Percentiles rank a stretch among this genome's conserved stretches.
These are phyloP conservation scores for Pyrenophora graminea DNA, from an alignment of 2,329 filamentous ascomycete species.

Conservation along the genomic window DNA sequence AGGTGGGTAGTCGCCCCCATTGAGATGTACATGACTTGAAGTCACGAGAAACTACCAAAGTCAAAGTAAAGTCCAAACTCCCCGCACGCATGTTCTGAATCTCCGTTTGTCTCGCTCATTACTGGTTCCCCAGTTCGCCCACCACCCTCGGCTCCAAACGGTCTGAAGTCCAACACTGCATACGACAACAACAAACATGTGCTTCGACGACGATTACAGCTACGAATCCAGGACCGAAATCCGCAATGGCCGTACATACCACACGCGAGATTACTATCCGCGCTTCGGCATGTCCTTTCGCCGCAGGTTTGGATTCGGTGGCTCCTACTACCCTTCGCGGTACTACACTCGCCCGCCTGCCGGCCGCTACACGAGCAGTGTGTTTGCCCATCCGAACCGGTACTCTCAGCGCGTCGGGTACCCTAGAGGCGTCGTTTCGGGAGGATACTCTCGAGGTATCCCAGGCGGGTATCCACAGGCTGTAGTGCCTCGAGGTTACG, in stretches of 20 bases:
- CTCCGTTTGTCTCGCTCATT: conserved; percentile 1
- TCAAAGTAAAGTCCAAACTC: not conserved
- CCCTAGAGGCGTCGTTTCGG: conserved; percentile 6
- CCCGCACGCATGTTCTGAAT: not conserved
- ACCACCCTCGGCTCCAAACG: not conserved
- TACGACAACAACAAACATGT: conserved; percentile 24
- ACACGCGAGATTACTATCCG: conserved; percentile 13
- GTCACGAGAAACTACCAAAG: too few species aligned
- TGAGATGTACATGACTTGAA: not conserved
- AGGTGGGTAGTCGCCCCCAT: too few species aligned
- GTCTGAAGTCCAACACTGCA: not conserved
- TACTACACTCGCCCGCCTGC: conserved; percentile 30
- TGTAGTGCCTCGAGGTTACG: conserved; percentile 1
- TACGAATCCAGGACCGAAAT: conserved; percentile 23
- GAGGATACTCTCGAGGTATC: conserved; percentile 7
- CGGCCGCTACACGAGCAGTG: conserved; percentile 11
- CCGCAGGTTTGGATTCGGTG: conserved; percentile 25
- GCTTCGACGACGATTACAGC: conserved; percentile 25
- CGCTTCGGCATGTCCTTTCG: conserved; percentile 23
- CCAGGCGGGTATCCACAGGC: conserved; percentile 5
- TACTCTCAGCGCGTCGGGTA: conserved; percentile 12
- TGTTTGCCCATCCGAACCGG: conserved; percentile 10
- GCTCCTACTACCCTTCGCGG: conserved; percentile 33
- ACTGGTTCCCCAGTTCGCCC: not conserved
- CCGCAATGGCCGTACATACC: conserved; percentile 17